Percentiles rank a stretch among this genome's conserved stretches.
Conservation (phyloP, 345 rosid genomes). For the Citrus unshiu region DNA sequence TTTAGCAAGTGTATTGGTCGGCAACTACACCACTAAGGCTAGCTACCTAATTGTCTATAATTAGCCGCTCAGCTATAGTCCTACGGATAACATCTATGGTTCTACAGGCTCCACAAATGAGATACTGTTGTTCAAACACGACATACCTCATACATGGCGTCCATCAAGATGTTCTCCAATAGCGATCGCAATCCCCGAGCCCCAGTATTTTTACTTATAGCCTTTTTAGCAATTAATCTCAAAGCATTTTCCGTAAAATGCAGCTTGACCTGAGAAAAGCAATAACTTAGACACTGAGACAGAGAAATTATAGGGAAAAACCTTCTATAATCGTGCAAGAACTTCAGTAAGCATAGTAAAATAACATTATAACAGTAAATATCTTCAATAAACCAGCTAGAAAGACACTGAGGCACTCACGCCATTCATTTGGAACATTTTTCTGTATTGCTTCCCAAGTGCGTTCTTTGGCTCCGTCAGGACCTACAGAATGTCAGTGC, state of each 20-base stretch:
- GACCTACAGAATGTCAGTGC: slow-evolving; percentile 44
- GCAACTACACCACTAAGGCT: neutral
- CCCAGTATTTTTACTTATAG: slow-evolving; percentile 84
- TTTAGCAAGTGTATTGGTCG: neutral
- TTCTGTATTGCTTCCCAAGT: slow-evolving; percentile 90
- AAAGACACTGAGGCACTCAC: slow-evolving; percentile 43
- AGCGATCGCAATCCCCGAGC: slow-evolving; percentile 90
- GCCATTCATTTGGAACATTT: slow-evolving; percentile 88
- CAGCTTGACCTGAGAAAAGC: slow-evolving; percentile 66
- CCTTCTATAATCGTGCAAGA: neutral
- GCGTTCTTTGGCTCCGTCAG: slow-evolving; percentile 96
- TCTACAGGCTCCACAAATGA: neutral
- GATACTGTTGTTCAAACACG: neutral
- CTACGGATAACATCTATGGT: neutral
- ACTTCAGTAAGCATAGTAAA: neutral
- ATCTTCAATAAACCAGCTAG: neutral
- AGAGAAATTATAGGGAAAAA: neutral
- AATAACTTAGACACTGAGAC: neutral
- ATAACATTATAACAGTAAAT: neutral
- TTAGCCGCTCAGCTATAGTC: neutral
- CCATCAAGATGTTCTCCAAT: slow-evolving; percentile 89
- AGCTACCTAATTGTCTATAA: neutral
- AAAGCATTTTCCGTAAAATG: slow-evolving; percentile 75
- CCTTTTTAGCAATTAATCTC: slow-evolving; percentile 79
- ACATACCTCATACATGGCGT: slow-evolving; percentile 95